A percentile compares a stretch with the other conserved stretches of the same genome.
These are phyloP conservation scores for Pseudogymnoascus sp. DNA, from an alignment of 2,329 filamentous ascomycete genomes.

Conservation along the genomic window DNA sequence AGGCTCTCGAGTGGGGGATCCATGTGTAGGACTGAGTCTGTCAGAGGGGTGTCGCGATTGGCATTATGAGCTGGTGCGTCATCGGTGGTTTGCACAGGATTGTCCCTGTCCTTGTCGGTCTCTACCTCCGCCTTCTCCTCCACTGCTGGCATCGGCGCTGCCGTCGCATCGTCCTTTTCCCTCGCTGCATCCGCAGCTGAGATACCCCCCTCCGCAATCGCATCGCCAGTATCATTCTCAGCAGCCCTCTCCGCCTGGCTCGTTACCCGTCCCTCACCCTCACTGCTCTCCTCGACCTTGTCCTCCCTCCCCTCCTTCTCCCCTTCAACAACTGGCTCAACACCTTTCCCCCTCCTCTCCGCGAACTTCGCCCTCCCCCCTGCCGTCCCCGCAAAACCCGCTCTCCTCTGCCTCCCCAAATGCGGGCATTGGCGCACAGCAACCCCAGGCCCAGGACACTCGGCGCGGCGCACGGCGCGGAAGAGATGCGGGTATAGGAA, in stretches of 20 bases:
- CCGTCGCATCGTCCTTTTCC: constrained; percentile 7
- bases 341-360: constrained; percentile 52
- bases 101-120: constrained; percentile 10
- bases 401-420: constrained; percentile 22
- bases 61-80: constrained; percentile 23
- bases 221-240: constrained; percentile 13
- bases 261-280: not conserved
- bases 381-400: constrained; percentile 34
- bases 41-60: constrained; percentile 12
- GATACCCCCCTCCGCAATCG: constrained; percentile 11
- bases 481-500: constrained; percentile 65
- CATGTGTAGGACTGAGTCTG: constrained; percentile 30
- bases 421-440: constrained; percentile 26
- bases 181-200: constrained; percentile 6
- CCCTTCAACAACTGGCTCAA: constrained; percentile 42
- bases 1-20: constrained; percentile 33
- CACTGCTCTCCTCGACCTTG: constrained; percentile 12
- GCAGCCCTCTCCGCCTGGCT: no score
- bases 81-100: constrained; percentile 10
- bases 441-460: constrained; percentile 34
- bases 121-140: constrained; percentile 1
- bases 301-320: constrained; percentile 24
- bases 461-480: constrained; percentile 42
- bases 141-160: not conserved
- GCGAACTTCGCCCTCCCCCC: constrained; percentile 40